These are phyloP conservation scores for Gnaphalium uliginosum DNA, from an alignment of 129 eudicot genomes.

Conservation along the genomic window DNA sequence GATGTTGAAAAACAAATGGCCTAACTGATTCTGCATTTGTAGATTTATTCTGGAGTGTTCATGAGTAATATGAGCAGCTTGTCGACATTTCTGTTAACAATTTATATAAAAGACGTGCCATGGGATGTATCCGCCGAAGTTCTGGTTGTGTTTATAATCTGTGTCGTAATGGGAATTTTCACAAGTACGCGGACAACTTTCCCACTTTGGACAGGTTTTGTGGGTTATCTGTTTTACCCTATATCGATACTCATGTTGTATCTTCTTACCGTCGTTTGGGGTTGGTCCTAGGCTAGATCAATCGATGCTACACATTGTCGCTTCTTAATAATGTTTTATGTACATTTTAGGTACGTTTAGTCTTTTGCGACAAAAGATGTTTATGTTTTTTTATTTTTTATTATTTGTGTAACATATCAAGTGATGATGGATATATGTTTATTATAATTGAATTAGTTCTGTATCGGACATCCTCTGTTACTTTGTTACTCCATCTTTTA, in stretches of 20 bases:
- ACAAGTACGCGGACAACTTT: conserved; percentile 50
- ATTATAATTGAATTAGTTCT: background rate
- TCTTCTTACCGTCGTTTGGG: conserved; percentile 43
- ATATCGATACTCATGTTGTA: conserved; percentile 52
- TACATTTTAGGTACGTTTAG: background rate
- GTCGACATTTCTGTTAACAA: conserved; percentile 47
- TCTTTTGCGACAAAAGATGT: background rate
- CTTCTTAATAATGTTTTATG: background rate
- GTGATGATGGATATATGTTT: background rate
- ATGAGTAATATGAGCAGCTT: conserved; percentile 64
- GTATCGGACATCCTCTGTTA: background rate
- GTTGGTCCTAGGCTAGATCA: conserved; percentile 45
- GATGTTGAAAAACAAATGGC: background rate
- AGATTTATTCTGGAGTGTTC: conserved; percentile 70
- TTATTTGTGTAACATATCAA: background rate
- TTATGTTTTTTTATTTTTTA: background rate
- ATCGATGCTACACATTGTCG: background rate
- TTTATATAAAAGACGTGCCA: conserved; percentile 46
- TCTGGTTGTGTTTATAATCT: conserved; percentile 53
- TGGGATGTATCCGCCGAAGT: conserved; percentile 78
- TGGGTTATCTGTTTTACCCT: conserved; percentile 58
- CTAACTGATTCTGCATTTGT: background rate
- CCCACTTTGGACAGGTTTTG: conserved; percentile 58
- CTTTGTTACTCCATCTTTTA: too few relatives aligned
- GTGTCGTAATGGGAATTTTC: conserved; percentile 50